Conservation (phyloP, 1,139 yeast genomes). For the Protomyces arabidopsidicola region DNA sequence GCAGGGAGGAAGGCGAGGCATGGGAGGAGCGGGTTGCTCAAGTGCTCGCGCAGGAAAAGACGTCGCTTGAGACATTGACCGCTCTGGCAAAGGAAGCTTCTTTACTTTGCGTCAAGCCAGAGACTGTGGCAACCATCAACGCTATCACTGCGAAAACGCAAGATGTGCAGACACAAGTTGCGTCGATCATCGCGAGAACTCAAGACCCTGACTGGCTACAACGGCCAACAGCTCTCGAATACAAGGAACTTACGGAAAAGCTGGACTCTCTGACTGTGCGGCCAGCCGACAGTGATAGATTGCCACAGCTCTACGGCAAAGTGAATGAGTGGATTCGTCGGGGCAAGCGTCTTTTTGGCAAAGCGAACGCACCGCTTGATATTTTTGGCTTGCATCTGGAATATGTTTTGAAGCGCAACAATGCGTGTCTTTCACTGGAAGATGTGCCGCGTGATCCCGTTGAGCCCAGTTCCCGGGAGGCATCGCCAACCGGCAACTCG, state of each 20-base stretch:
- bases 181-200: conserved; percentile 22
- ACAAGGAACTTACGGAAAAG: conserved; percentile 30
- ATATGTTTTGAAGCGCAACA: conserved; percentile 41
- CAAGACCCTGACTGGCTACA: conserved; percentile 18
- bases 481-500: conserved; percentile 32
- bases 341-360: conserved; percentile 44
- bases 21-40: conserved; percentile 34
- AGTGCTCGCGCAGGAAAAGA: conserved; percentile 28
- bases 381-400: conserved; percentile 40
- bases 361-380: conserved; percentile 40
- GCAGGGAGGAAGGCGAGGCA: conserved; percentile 33
- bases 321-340: conserved; percentile 49
- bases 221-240: conserved; percentile 32
- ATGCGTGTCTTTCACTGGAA: conserved; percentile 43
- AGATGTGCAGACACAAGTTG: conserved; percentile 34
- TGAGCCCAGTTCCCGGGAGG: conserved; percentile 31
- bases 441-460: conserved; percentile 39
- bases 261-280: conserved; percentile 27
- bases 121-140: conserved; percentile 14
- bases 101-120: conserved; percentile 10
- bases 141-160: conserved; percentile 38
- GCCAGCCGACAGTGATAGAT: conserved; percentile 26
- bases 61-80: conserved; percentile 16
- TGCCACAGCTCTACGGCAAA: conserved; percentile 35
- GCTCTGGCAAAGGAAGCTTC: conserved; percentile 5